Evolutionary conservation across 345 rosid genomes (phyloP).

Genomic region (Sisymbrium altissimum): DNA sequence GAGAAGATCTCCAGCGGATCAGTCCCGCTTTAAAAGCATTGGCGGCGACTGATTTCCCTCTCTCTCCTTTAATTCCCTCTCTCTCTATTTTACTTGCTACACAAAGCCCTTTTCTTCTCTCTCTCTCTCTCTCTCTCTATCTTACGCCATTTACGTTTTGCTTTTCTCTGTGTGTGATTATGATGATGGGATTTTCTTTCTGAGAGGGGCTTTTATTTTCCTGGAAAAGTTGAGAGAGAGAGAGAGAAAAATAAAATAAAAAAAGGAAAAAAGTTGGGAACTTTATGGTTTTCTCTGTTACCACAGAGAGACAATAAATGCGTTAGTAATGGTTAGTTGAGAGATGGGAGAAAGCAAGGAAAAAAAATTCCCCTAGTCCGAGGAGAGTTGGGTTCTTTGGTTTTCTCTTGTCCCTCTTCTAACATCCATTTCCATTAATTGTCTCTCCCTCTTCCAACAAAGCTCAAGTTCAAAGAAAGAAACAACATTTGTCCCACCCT

Average conservation of each 20-base stretch:
- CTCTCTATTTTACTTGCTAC: not conserved
- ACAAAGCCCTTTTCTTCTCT: not conserved
- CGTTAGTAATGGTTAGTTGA: slow-evolving; percentile 25
- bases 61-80: not conserved
- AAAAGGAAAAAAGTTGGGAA: not conserved
- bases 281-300: slow-evolving; percentile 32
- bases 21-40: slow-evolving; percentile 57
- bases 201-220: slow-evolving; percentile 19
- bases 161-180: slow-evolving; percentile 19
- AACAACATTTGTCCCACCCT: not conserved
- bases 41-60: slow-evolving; percentile 68
- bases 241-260: not conserved
- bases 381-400: slow-evolving; percentile 30
- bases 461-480: not conserved
- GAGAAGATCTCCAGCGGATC: slow-evolving; percentile 42
- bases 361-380: slow-evolving; percentile 34
- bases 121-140: slow-evolving; percentile 17
- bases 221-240: slow-evolving; percentile 21
- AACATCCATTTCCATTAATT: slow-evolving; percentile 36
- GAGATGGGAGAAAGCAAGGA: slow-evolving; percentile 22
- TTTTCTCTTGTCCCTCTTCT: slow-evolving; percentile 38
- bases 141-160: slow-evolving; percentile 24
- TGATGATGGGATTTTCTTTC: slow-evolving; percentile 30
- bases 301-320: slow-evolving; percentile 28
- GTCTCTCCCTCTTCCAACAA: slow-evolving; percentile 34